phyloP scores from a whole-genome alignment of 306 rosid species.

The Begonia masoniana region DNA sequence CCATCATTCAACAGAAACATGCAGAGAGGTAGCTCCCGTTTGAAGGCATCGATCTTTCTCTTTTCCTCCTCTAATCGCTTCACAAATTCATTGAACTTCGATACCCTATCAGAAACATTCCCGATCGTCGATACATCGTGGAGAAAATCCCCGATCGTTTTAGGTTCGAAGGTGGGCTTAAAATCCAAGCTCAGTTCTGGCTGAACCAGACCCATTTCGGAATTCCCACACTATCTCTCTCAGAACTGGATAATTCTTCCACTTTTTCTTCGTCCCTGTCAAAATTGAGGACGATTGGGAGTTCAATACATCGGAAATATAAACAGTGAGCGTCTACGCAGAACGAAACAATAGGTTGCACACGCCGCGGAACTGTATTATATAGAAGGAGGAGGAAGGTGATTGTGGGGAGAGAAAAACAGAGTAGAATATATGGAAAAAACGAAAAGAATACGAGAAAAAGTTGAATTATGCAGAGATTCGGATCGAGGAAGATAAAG shows the following conservation, averaged over 20 bases:
- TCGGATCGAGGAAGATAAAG: slow-evolving; percentile 11
- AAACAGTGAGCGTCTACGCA: not conserved
- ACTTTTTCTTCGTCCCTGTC: not conserved
- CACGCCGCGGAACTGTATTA: no score
- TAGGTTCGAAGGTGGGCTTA: slow-evolving; percentile 52
- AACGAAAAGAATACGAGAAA: slow-evolving; percentile 1
- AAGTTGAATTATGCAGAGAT: slow-evolving; percentile 7
- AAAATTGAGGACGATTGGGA: not conserved
- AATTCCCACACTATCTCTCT: slow-evolving; percentile 1
- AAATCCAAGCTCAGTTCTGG: slow-evolving; percentile 76
- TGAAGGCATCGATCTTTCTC: slow-evolving; percentile 90
- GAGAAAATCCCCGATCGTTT: slow-evolving; percentile 61
- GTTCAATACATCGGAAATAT: not conserved
- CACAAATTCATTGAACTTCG: slow-evolving; percentile 41
- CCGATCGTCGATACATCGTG: slow-evolving; percentile 30
- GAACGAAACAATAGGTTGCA: not conserved
- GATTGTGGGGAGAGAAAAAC: slow-evolving; percentile 1
- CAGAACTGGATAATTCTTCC: slow-evolving; percentile 5
- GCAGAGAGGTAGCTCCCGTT: slow-evolving; percentile 93
- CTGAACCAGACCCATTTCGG: slow-evolving; percentile 60
- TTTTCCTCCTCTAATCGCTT: slow-evolving; percentile 62
- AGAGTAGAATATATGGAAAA: not conserved
- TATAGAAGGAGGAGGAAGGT: not conserved
- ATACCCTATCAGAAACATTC: slow-evolving; percentile 29
- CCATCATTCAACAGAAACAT: slow-evolving; percentile 80